Conservation (phyloP, 768 basidiomycete species). For the Amanita muscaria region DNA sequence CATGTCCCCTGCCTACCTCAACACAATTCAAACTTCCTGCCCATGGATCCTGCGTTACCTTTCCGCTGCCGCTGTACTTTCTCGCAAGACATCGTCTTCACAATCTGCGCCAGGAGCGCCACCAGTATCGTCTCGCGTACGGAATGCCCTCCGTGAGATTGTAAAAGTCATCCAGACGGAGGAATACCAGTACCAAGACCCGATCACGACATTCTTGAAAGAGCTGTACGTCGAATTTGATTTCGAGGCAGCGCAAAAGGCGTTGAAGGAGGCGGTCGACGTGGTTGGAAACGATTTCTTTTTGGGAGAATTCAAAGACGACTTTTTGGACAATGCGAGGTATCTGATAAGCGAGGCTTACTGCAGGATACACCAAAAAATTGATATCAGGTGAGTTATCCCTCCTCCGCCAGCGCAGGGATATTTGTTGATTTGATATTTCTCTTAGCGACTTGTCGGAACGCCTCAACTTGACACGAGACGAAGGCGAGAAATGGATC, state of each 20-base stretch:
- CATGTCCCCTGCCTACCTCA: constrained; percentile 93
- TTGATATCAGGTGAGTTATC: constrained; percentile 68
- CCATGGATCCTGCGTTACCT: constrained; percentile 96
- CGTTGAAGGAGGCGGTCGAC: constrained; percentile 67
- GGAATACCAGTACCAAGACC: constrained; percentile 91
- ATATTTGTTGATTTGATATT: too few relatives aligned
- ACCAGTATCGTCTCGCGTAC: constrained; percentile 55
- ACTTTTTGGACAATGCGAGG: constrained; percentile 94
- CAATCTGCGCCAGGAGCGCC: constrained; percentile 28
- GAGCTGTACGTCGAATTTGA: constrained; percentile 95
- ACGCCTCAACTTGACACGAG: constrained; percentile 84
- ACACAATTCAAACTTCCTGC: constrained; percentile 93
- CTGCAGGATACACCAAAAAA: constrained; percentile 95
- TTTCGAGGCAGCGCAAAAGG: constrained; percentile 87
- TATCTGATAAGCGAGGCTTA: constrained; percentile 96
- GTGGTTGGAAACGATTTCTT: constrained; percentile 93
- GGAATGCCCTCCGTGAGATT: constrained; percentile 84
- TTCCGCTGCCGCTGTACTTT: constrained; percentile 86
- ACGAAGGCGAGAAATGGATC: constrained; percentile 99
- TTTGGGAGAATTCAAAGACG: constrained; percentile 80
- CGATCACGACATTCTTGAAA: constrained; percentile 87
- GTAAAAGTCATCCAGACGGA: constrained; percentile 92
- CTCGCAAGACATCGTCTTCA: constrained; percentile 66
- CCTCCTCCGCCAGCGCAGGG: neutral
- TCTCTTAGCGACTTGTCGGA: constrained; percentile 75